Percentiles rank a stretch among this genome's conserved stretches.
Conservation (phyloP, 2,329 filamentous ascomycete species). For the Cordyceps cicadae region DNA sequence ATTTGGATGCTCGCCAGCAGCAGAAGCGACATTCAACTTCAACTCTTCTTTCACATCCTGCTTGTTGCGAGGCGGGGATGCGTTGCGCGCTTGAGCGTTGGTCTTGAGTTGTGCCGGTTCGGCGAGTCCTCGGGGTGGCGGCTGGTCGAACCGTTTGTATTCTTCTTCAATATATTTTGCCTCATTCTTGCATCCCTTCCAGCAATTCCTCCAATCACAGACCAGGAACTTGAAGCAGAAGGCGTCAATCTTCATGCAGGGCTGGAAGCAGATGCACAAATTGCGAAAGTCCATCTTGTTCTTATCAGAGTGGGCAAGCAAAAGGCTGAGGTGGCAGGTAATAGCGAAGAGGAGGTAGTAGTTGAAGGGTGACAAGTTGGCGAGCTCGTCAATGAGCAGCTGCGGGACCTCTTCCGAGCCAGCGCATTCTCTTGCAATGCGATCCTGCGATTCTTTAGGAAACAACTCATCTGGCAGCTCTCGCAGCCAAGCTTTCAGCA, state of each 20-base stretch:
- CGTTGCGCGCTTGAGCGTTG: slow-evolving; percentile 10
- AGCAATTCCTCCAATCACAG: slow-evolving; percentile 91
- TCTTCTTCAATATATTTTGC: slow-evolving; percentile 67
- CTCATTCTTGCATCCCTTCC: slow-evolving; percentile 92
- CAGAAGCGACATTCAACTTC: slow-evolving; percentile 24
- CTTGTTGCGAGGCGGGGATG: slow-evolving; percentile 48
- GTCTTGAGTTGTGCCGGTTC: slow-evolving; percentile 21
- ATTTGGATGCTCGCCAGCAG: slow-evolving; percentile 26
- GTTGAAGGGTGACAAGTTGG: slow-evolving; percentile 90
- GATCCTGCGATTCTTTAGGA: slow-evolving; percentile 73
- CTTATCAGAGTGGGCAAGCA: slow-evolving; percentile 85
- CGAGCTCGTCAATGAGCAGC: slow-evolving; percentile 81
- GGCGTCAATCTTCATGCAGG: slow-evolving; percentile 90
- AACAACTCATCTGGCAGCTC: slow-evolving; percentile 93
- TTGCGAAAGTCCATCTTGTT: slow-evolving; percentile 99
- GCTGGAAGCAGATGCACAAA: slow-evolving; percentile 92
- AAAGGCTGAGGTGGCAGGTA: slow-evolving; percentile 86
- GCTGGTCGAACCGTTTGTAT: slow-evolving; percentile 51
- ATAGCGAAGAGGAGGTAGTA: slow-evolving; percentile 97
- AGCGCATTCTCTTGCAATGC: slow-evolving; percentile 70
- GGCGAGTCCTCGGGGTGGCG: slow-evolving; percentile 43
- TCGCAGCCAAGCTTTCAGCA: slow-evolving; percentile 93
- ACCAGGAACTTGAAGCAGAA: slow-evolving; percentile 95
- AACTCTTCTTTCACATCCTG: slow-evolving; percentile 26
- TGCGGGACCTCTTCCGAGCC: slow-evolving; percentile 75